Conservation (phyloP, 106 monocot species). For the Agapanthus africanus region DNA sequence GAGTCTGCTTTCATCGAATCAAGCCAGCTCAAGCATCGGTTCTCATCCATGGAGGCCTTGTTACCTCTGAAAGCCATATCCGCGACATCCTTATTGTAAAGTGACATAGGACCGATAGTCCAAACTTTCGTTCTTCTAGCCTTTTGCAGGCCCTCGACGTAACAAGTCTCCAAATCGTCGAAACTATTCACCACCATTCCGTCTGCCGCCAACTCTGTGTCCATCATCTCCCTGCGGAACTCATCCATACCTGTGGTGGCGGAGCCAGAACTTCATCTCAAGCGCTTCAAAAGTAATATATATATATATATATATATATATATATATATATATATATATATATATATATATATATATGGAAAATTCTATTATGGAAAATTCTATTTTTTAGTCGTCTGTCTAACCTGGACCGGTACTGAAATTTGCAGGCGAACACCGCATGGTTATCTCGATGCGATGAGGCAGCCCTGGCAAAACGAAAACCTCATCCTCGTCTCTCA, state of each 20-base stretch:
- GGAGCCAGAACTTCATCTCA: background rate
- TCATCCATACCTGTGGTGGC: slow-evolving; percentile 2
- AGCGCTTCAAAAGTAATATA: slow-evolving; percentile 14
- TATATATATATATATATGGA: no score
- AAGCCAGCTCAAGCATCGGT: background rate
- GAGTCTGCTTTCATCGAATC: background rate
- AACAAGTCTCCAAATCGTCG: background rate
- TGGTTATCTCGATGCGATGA: slow-evolving; percentile 2
- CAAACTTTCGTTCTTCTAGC: slow-evolving; percentile 3
- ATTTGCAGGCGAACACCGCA: background rate
- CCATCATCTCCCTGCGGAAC: background rate
- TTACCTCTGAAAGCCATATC: slow-evolving; percentile 3
- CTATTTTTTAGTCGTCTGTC: no score
- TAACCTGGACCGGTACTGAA: no score
- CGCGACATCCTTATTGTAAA: background rate
- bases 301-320: no score
- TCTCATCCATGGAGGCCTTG: background rate
- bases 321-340: no score
- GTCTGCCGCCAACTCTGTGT: background rate
- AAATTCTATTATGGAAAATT: no score
- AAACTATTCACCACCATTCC: slow-evolving; percentile 4
- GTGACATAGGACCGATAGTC: background rate
- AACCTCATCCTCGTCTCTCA: background rate
- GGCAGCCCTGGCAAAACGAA: slow-evolving; percentile 4
- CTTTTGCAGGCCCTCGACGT: background rate